These are phyloP conservation scores for Phytomonas serpens DNA, from an alignment of 208 protist species.

Conservation along the genomic window DNA sequence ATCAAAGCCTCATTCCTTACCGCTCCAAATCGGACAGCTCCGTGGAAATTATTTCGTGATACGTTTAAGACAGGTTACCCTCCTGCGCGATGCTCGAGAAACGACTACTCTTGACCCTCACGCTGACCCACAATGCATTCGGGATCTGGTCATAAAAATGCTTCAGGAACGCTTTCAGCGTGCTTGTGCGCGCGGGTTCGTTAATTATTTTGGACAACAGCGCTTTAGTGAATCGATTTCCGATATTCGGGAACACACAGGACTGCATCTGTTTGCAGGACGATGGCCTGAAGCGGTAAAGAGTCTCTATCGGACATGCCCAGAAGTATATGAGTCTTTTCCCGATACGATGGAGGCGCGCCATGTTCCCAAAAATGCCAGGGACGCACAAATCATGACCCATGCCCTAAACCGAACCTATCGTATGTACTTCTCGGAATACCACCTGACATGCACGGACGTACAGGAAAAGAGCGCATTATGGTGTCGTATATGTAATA, in stretches of 20 bases:
- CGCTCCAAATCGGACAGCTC: slow-evolving; percentile 31
- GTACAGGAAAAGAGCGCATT: slow-evolving; percentile 24
- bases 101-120: background rate
- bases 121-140: background rate
- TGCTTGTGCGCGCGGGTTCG: slow-evolving; percentile 55
- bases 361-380: slow-evolving; percentile 31
- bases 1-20: slow-evolving; percentile 6
- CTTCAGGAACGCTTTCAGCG: slow-evolving; percentile 25
- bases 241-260: slow-evolving; percentile 48
- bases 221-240: slow-evolving; percentile 77
- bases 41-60: slow-evolving; percentile 72
- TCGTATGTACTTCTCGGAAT: slow-evolving; percentile 42
- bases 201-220: slow-evolving; percentile 96
- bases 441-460: slow-evolving; percentile 21
- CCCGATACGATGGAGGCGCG: slow-evolving; percentile 53
- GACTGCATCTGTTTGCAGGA: slow-evolving; percentile 56
- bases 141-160: background rate
- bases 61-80: slow-evolving; percentile 28
- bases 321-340: slow-evolving; percentile 45
- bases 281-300: slow-evolving; percentile 45
- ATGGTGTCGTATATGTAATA: slow-evolving; percentile 58
- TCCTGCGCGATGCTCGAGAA: background rate
- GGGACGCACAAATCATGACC: slow-evolving; percentile 59
- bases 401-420: slow-evolving; percentile 48
- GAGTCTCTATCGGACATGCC: slow-evolving; percentile 34